These are phyloP conservation scores for Pyracantha coccinea DNA, from an alignment of 331 rosid genomes.

Conservation along the genomic window DNA sequence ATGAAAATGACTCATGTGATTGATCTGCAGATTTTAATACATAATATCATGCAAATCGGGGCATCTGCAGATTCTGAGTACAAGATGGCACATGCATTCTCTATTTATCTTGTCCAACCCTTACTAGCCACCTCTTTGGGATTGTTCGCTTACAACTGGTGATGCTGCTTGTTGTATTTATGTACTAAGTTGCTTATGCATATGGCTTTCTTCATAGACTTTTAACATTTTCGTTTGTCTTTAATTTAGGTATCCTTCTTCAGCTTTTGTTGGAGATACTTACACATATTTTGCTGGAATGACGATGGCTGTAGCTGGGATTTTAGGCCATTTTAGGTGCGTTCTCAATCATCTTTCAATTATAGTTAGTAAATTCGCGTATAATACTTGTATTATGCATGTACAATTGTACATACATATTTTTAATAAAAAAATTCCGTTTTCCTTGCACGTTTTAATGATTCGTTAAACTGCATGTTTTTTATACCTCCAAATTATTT, in stretches of 20 bases:
- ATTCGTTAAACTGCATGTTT: no score
- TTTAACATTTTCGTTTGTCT: conserved; percentile 7
- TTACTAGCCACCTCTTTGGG: conserved; percentile 69
- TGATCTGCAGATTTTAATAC: conserved; percentile 59
- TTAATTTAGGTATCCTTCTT: conserved; percentile 78
- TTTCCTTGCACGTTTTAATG: no score
- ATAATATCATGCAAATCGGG: conserved; percentile 86
- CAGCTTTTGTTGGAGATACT: conserved; percentile 95
- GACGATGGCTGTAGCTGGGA: conserved; percentile 97
- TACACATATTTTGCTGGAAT: conserved; percentile 96
- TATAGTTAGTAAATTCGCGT: not conserved
- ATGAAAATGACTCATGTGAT: conserved; percentile 9
- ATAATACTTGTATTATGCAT: no score
- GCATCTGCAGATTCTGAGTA: conserved; percentile 58
- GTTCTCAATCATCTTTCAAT: conserved; percentile 5
- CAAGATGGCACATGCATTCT: conserved; percentile 84
- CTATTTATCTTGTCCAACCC: conserved; percentile 72
- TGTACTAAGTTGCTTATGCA: conserved; percentile 1
- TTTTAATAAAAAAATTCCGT: no score
- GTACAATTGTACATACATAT: no score
- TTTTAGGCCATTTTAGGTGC: conserved; percentile 92
- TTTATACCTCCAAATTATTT: no score
- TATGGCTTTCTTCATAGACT: not conserved
- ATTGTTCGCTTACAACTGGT: conserved; percentile 71
- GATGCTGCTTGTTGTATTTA: not conserved